phyloP scores from a whole-genome alignment of 2,329 filamentous ascomycete species.

The Zalaria sp. region DNA sequence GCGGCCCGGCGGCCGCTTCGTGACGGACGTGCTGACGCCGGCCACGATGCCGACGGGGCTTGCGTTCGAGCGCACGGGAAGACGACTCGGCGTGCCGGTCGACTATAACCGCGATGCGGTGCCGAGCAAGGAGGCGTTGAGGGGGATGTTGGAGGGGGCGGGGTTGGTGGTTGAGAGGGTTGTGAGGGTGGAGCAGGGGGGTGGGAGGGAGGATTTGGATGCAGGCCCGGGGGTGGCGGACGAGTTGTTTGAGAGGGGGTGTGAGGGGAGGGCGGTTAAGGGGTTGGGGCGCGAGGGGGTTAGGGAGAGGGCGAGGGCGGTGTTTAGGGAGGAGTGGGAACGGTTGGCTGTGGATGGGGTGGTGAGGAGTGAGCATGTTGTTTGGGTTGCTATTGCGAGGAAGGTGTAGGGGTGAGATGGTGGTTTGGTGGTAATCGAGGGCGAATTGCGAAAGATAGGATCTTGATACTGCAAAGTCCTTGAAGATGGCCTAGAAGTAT shows the following conservation, averaged over 20 bases:
- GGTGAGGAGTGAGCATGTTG: conserved; percentile 23
- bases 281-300: conserved; percentile 18
- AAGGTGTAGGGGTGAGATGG: no score
- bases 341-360: conserved; percentile 22
- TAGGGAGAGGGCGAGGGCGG: conserved; percentile 16
- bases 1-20: conserved; percentile 25
- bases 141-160: conserved; percentile 17
- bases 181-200: conserved; percentile 17
- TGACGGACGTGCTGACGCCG: conserved; percentile 25
- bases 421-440: no score
- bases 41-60: conserved; percentile 22
- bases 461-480: no score
- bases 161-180: conserved; percentile 21
- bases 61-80: conserved; percentile 22
- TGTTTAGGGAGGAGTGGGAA: conserved; percentile 21
- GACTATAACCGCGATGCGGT: conserved; percentile 24
- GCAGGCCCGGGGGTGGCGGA: conserved; percentile 4
- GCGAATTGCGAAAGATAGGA: no score
- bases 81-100: conserved; percentile 17
- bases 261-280: conserved; percentile 10
- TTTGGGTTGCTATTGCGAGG: conserved; percentile 20
- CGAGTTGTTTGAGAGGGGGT: conserved; percentile 19
- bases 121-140: conserved; percentile 16
- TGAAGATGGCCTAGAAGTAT: no score
- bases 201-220: conserved; percentile 16